A percentile compares a stretch with the other conserved stretches of the same genome.
Conservation (phyloP, 2,329 filamentous ascomycete species). For the Emergomyces orientalis region DNA sequence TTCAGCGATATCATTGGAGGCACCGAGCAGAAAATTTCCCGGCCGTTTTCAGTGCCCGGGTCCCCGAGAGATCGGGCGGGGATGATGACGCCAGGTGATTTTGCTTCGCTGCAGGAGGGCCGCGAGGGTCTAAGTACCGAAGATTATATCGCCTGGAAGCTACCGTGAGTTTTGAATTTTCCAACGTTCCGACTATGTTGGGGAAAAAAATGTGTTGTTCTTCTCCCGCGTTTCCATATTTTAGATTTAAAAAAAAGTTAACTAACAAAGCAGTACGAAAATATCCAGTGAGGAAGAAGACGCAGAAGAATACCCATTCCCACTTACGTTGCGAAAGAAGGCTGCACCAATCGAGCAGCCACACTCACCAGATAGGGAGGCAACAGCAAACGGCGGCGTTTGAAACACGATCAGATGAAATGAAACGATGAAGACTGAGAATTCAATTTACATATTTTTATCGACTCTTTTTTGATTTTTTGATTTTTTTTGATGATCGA, state of each 20-base stretch:
- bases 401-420: background rate
- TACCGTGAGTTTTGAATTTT: slow-evolving; percentile 63
- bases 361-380: slow-evolving; percentile 23
- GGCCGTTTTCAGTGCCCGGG: slow-evolving; percentile 87
- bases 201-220: background rate
- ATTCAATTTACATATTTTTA: background rate
- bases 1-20: slow-evolving; percentile 87
- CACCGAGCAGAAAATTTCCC: slow-evolving; percentile 87
- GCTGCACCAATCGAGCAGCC: slow-evolving; percentile 23
- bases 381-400: slow-evolving; percentile 1
- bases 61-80: slow-evolving; percentile 83
- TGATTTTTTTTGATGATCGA: background rate
- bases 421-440: background rate
- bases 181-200: background rate
- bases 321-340: slow-evolving; percentile 53
- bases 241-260: slow-evolving; percentile 9
- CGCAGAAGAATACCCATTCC: slow-evolving; percentile 65
- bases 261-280: slow-evolving; percentile 24
- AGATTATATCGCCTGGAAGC: slow-evolving; percentile 96
- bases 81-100: slow-evolving; percentile 99
- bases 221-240: background rate
- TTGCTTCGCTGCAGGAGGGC: slow-evolving; percentile 90
- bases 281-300: slow-evolving; percentile 83
- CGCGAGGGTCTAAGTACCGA: slow-evolving; percentile 88
- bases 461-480: background rate